These are phyloP conservation scores for Besnoitia besnoiti DNA, from an alignment of 169 alveolate species.

Conservation along the genomic window DNA sequence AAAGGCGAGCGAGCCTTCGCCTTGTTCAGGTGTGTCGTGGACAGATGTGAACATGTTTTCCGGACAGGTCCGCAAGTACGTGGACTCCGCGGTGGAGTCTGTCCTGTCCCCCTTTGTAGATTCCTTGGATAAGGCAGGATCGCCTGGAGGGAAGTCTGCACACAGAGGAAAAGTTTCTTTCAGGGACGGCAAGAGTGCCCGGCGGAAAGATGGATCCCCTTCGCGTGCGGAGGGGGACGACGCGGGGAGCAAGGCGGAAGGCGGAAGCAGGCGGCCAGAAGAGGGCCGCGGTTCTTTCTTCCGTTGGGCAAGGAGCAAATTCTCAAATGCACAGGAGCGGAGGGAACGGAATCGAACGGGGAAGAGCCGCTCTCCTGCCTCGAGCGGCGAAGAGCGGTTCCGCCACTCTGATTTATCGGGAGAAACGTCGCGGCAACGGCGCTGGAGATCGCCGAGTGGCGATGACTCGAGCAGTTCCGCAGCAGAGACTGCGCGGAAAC, in stretches of 20 bases:
- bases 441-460: neutral
- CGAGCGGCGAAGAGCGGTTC: neutral
- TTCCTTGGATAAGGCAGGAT: slow-evolving; percentile 16
- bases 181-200: neutral
- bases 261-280: no score
- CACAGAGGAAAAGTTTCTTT: neutral
- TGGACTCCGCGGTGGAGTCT: slow-evolving; percentile 39
- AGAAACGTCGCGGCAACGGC: neutral
- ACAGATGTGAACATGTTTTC: slow-evolving; percentile 35
- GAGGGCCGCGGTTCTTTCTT: no score
- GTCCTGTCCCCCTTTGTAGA: slow-evolving; percentile 39
- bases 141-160: neutral
- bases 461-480: neutral
- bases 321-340: no score
- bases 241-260: neutral
- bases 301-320: no score
- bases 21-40: no score
- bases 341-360: no score
- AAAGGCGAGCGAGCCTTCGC: no score
- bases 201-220: neutral
- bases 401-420: neutral
- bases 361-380: neutral
- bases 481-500: neutral
- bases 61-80: slow-evolving; percentile 34
- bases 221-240: neutral